Evolutionary conservation across 2,329 filamentous ascomycete genomes (phyloP).

Genomic region (Metarhizium brunneum): DNA sequence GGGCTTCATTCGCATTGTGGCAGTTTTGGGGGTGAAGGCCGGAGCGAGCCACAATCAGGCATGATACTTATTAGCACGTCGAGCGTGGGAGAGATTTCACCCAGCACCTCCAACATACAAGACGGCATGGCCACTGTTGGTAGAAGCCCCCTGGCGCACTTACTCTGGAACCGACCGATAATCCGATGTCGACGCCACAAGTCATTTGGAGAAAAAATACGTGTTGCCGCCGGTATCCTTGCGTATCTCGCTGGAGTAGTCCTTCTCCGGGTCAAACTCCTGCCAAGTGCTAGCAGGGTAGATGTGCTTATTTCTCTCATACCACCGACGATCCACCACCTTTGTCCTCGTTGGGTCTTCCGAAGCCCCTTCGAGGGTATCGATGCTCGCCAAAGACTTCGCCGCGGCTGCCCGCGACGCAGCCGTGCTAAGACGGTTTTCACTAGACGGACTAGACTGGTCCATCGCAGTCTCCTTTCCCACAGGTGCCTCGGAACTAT

Average conservation of each 20-base stretch:
- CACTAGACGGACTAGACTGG: neutral
- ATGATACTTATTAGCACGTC: constrained; percentile 1
- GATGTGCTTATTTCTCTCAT: constrained; percentile 96
- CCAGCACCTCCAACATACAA: neutral
- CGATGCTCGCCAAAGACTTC: constrained; percentile 35
- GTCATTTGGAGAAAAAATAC: constrained; percentile 66
- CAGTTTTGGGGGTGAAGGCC: constrained; percentile 22
- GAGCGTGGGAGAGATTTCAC: neutral
- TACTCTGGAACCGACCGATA: neutral
- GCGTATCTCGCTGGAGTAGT: constrained; percentile 68
- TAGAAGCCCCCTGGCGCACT: neutral
- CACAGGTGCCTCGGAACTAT: constrained; percentile 42
- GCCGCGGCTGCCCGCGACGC: constrained; percentile 28
- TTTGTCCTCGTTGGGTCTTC: constrained; percentile 81
- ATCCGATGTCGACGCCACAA: neutral
- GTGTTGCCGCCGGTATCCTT: constrained; percentile 84
- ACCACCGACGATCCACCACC: constrained; percentile 94
- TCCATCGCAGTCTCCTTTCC: constrained; percentile 4
- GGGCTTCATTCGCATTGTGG: constrained; percentile 24
- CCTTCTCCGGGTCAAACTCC: constrained; percentile 82
- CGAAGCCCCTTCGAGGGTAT: constrained; percentile 60
- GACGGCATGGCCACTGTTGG: neutral
- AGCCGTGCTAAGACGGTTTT: constrained; percentile 19
- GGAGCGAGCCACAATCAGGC: neutral
- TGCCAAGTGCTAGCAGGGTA: constrained; percentile 95